Evolutionary conservation across 2,329 filamentous ascomycete species (phyloP), one percentile per base, ranked within the genome.

Genomic region (Ascochyta lentis): DNA sequence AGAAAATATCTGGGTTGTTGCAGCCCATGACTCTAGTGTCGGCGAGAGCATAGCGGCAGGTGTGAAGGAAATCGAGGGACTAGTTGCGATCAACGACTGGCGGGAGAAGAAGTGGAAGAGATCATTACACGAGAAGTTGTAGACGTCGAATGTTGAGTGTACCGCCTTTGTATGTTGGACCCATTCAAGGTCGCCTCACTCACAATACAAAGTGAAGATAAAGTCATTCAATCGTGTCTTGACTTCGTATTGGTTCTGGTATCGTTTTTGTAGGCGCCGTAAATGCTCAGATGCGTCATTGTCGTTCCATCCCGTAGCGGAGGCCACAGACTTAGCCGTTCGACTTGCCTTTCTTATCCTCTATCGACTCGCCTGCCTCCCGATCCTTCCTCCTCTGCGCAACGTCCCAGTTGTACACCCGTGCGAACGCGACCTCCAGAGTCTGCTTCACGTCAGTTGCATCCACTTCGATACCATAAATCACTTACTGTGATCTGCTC

Each of bases 401-500:
- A 4, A 99, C 92, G 71, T 99, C 95, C 94, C 95, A 98, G 77
- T 99, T 99, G 78, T 99, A 98, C n/a, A 99, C 93, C 62, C 95
- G 85, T 22, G 95, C 95, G 37, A 94, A 92, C 4, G 95, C 95
- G 31, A 99, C 95, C 77, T 99, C 95, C 81, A 99, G 89, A 0
- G 93, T 97, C 91, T 96, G 61, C 41, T 23, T 54, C 7, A 55
- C 22, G 63, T 67, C 54, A 74, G 65, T 34, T 27, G 6, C 13
- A 12, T 13, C 31, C 4, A 13, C 12, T 10, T 23, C n/a, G 5
- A 12, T 1, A 1, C n/a, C 10, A n/a, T 4, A 16, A n/a, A 9
- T 29, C 22, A 5, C 24, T 10, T 64, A 96, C 93, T 61, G 95
- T 99, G 67, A 99, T 96, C 78, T 99, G 95, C 76, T 98, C 94